Base-by-base conservation (phyloP, 495 filamentous ascomycete species). In the Neurospora sp. region DNA sequence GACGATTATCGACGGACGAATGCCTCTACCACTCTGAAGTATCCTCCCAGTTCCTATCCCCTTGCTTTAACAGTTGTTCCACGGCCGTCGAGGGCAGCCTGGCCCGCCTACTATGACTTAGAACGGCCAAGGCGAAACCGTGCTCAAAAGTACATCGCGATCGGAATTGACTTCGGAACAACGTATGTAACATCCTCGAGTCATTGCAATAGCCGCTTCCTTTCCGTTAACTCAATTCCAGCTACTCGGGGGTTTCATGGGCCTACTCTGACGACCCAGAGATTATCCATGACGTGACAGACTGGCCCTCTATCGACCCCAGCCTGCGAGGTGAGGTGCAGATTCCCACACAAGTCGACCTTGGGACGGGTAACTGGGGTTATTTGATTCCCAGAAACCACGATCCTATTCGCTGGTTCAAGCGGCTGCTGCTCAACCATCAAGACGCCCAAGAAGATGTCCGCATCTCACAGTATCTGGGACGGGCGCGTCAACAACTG, bases 81-180 rank as follows among this genome's bases (percentile, higher is more conserved):
- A 31, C 27, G 27, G 27, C 27, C 27, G 27, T 31, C 27, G 2
- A 31, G 27, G 27, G 27, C 27, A 31, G 27, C 27, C 27, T 31
- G 27, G 27, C 27, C 27, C 27, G 27, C 27, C 27, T 31, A 0
- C 27, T 31, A 31, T 31, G 27, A 31, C 2, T 2, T 31, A 31
- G 2, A 2, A 20, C n/a, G n/a, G n/a, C 44, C 44, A 47, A 47
- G 44, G 44, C 44, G 44, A 3, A 20, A 20, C n/a, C 44, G 44
- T 47, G 6, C 42, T n/a, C 42, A 45, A 8, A 47, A 0, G 59
- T 75, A 69, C 31, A 53, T 79, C 16, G 77, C 77, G 1, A 76
- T 79, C 14, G 78, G 78, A 1, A 79, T 79, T 8, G 78, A 79
- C 37, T 79, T 79, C 41, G 78, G 78, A 44, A 78, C 78, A 3